Conservation (phyloP, 2,329 filamentous ascomycete species). For the Coniochaeta pulveracea region DNA sequence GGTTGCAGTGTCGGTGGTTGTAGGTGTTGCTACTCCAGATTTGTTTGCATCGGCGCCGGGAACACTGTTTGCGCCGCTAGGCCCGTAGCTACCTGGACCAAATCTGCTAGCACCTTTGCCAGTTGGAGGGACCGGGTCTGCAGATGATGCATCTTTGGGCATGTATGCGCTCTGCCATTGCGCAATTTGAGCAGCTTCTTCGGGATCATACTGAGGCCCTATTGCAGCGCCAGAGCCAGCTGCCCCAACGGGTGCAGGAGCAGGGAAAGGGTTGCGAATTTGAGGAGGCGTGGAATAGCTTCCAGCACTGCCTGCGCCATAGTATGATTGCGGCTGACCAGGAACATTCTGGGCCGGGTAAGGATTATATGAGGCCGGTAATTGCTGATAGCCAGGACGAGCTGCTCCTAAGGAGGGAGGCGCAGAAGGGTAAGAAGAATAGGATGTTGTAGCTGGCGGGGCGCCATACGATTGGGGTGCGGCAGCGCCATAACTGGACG, state of each 20-base stretch:
- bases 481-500: conserved; percentile 10
- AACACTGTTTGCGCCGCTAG: conserved; percentile 12
- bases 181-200: conserved; percentile 83
- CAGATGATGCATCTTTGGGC: conserved; percentile 40
- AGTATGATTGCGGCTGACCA: conserved; percentile 23
- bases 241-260: conserved; percentile 34
- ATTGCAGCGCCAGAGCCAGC: conserved; percentile 17
- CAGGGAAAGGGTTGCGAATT: conserved; percentile 73
- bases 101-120: conserved; percentile 12
- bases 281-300: conserved; percentile 48
- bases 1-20: conserved; percentile 30
- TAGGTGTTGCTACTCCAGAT: conserved; percentile 24
- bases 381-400: conserved; percentile 18
- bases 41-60: conserved; percentile 16
- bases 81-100: too few species aligned
- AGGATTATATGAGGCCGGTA: conserved; percentile 8
- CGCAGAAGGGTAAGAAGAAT: conserved; percentile 15
- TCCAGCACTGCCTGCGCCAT: conserved; percentile 25
- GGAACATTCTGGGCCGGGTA: conserved; percentile 16
- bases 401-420: conserved; percentile 23
- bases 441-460: conserved; percentile 15
- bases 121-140: conserved; percentile 11
- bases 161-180: conserved; percentile 91
- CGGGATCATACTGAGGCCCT: conserved; percentile 47
- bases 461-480: conserved; percentile 29